A percentile compares a stretch with the other conserved stretches of the same genome.
phyloP scores from a whole-genome alignment of 2,329 filamentous ascomycete species.

The Scedosporium apiospermum region DNA sequence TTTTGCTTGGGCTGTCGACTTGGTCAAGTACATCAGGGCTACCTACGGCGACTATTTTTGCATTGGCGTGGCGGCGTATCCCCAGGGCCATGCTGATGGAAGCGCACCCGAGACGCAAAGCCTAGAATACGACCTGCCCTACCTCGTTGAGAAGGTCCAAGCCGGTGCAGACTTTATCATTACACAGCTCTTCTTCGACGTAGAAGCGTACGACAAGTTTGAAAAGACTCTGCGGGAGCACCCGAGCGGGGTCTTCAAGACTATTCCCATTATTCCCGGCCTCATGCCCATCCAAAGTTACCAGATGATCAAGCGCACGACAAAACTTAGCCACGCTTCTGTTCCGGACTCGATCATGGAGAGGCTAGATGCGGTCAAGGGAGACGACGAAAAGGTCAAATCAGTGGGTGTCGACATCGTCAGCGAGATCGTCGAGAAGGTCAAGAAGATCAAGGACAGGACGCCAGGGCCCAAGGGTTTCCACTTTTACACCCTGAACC shows the following conservation, averaged over 20 bases:
- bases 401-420: conserved; percentile 72
- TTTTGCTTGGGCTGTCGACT: conserved; percentile 80
- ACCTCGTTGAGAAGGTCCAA: conserved; percentile 78
- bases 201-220: conserved; percentile 71
- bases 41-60: conserved; percentile 92
- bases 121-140: conserved; percentile 74
- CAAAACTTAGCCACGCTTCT: conserved; percentile 85
- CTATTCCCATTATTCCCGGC: conserved; percentile 83
- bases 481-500: conserved; percentile 94
- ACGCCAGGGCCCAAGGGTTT: conserved; percentile 63
- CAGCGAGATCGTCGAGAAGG: conserved; percentile 70
- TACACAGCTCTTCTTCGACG: conserved; percentile 95
- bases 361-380: conserved; percentile 62
- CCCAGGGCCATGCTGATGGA: conserved; percentile 89
- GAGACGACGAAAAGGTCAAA: conserved; percentile 76
- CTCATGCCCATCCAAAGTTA: conserved; percentile 98
- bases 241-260: conserved; percentile 74
- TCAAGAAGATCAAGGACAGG: conserved; percentile 52
- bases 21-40: conserved; percentile 81
- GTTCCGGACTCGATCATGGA: conserved; percentile 63
- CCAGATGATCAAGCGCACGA: conserved; percentile 86
- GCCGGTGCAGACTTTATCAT: conserved; percentile 97
- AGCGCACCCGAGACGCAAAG: conserved; percentile 64
- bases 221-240: conserved; percentile 70
- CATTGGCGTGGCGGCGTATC: conserved; percentile 87